These are phyloP conservation scores for Casuarina equisetifolia DNA, from an alignment of 306 rosid genomes.

Conservation along the genomic window DNA sequence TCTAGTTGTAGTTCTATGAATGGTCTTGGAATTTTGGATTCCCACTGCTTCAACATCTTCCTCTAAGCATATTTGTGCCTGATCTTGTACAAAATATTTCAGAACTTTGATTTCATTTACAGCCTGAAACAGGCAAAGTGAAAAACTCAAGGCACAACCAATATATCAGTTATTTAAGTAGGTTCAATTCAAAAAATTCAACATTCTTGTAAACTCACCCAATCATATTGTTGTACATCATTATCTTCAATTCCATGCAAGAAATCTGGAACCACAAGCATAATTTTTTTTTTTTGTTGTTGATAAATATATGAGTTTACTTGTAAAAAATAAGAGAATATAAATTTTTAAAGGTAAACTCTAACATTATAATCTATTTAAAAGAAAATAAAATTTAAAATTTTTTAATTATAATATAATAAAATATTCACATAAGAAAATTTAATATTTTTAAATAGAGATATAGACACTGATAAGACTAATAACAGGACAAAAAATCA, in stretches of 20 bases:
- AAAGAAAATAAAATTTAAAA: constrained; percentile 33
- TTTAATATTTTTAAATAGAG: constrained; percentile 16
- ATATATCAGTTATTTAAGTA: neutral
- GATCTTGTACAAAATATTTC: neutral
- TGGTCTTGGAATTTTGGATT: no score
- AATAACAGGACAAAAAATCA: no score
- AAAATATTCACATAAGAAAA: constrained; percentile 21
- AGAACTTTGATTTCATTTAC: no score
- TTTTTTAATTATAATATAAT: constrained; percentile 16
- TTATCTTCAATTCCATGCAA: constrained; percentile 73
- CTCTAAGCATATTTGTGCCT: constrained; percentile 11
- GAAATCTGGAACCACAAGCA: constrained; percentile 53
- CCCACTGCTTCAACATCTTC: no score
- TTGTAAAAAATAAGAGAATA: neutral
- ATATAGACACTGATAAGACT: no score
- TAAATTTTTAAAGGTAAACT: no score
- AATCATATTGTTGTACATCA: constrained; percentile 45
- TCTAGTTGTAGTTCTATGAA: no score
- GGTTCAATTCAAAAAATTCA: constrained; percentile 3
- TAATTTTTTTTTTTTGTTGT: constrained; percentile 9
- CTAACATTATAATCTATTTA: no score
- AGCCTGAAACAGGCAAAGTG: no score
- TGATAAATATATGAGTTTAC: neutral
- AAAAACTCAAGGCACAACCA: constrained; percentile 16
- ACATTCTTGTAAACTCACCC: constrained; percentile 44